These are phyloP conservation scores for Pezicula neosporulosa DNA, from an alignment of 2,329 filamentous ascomycete species.

Conservation along the genomic window DNA sequence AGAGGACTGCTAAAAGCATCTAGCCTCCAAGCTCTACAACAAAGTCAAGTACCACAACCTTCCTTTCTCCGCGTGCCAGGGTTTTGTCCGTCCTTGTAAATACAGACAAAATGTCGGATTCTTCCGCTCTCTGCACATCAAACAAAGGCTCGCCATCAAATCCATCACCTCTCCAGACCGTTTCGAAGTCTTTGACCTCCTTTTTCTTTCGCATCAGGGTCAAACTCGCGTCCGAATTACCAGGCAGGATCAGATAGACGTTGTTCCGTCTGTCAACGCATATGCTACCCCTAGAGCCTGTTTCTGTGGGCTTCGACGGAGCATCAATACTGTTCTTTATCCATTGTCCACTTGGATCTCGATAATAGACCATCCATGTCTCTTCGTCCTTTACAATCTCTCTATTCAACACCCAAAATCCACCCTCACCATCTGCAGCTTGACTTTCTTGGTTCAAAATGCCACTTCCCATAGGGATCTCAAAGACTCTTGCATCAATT, in stretches of 20 bases:
- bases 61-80: constrained; percentile 2
- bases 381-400: constrained; percentile 11
- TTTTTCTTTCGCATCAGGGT: constrained; percentile 11
- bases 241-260: constrained; percentile 17
- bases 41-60: constrained; percentile 20
- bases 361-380: constrained; percentile 20
- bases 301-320: constrained; percentile 15
- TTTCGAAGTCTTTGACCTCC: constrained; percentile 6
- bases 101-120: constrained; percentile 16
- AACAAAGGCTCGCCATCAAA: constrained; percentile 22
- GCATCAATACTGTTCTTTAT: constrained; percentile 7
- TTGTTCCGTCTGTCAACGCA: constrained; percentile 14
- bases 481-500: constrained; percentile 15
- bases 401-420: constrained; percentile 20
- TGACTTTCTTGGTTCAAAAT: constrained; percentile 23
- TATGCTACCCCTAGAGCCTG: constrained; percentile 16
- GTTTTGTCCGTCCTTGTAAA: constrained; percentile 15
- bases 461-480: constrained; percentile 20
- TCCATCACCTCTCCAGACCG: constrained; percentile 15
- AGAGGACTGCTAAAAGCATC: too few species aligned
- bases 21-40: neutral
- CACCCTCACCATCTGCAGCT: constrained; percentile 16
- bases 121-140: constrained; percentile 17
- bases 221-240: constrained; percentile 19
- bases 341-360: constrained; percentile 16